Conservation (phyloP, 148 eudicot species). For the Persicaria maculosa region DNA sequence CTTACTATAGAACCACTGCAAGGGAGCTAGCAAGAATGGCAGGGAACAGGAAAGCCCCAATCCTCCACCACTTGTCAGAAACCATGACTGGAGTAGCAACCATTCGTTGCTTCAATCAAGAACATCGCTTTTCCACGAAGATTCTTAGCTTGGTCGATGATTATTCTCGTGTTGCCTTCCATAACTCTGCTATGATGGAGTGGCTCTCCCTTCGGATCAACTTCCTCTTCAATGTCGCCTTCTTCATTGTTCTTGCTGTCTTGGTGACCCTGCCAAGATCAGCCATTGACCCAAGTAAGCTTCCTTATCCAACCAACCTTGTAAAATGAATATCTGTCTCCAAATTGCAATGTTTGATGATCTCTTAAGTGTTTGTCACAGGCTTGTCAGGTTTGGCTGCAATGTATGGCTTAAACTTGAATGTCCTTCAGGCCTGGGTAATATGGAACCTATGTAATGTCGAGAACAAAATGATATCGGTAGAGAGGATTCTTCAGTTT, state of each 20-base stretch:
- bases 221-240: conserved; percentile 74
- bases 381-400: conserved; percentile 88
- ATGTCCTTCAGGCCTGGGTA: conserved; percentile 85
- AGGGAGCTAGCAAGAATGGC: conserved; percentile 90
- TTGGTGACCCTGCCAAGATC: conserved; percentile 76
- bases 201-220: conserved; percentile 79
- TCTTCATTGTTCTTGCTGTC: conserved; percentile 71
- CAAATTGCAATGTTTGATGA: background rate
- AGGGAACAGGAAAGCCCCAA: conserved; percentile 67
- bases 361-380: conserved; percentile 19
- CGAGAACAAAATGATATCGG: conserved; percentile 93
- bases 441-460: conserved; percentile 97
- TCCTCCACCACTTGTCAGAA: conserved; percentile 82
- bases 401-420: conserved; percentile 76
- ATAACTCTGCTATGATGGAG: conserved; percentile 85
- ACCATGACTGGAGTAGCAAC: conserved; percentile 61
- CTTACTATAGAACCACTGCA: conserved; percentile 70
- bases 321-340: background rate
- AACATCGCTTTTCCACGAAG: conserved; percentile 47
- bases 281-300: conserved; percentile 79
- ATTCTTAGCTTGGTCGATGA: conserved; percentile 51
- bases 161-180: conserved; percentile 72
- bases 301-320: background rate
- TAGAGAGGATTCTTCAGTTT: conserved; percentile 77
- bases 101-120: conserved; percentile 78